Percentiles rank a stretch among this genome's conserved stretches.
phyloP scores from a whole-genome alignment of 768 basidiomycete genomes.

The Suillus subalutaceus region DNA sequence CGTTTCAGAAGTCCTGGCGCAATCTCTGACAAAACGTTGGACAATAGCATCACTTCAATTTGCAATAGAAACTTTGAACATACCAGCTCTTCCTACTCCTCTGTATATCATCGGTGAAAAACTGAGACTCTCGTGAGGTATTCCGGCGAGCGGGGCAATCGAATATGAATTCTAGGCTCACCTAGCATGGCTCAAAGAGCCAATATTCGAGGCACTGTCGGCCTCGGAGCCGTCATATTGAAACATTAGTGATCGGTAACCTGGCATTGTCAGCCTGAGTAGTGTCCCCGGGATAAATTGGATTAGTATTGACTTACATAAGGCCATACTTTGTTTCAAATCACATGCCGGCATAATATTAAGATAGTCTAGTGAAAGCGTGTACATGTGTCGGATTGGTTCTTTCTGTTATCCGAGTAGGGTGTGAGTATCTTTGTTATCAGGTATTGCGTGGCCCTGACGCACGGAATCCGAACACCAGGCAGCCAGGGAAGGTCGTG shows the following conservation, averaged over 20 bases:
- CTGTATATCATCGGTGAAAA: constrained; percentile 16
- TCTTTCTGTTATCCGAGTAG: no score
- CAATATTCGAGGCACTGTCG: background rate
- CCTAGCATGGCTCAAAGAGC: background rate
- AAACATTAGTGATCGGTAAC: constrained; percentile 1
- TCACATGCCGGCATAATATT: background rate
- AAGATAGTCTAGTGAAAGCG: no score
- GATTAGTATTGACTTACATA: background rate
- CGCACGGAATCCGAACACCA: background rate
- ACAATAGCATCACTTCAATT: no score
- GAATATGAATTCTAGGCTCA: background rate
- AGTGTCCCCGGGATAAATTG: background rate
- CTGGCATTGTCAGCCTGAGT: background rate
- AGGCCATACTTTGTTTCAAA: background rate
- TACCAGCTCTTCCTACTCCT: background rate
- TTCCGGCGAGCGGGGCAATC: background rate
- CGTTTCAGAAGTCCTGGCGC: constrained; percentile 42
- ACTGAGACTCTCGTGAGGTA: constrained; percentile 9
- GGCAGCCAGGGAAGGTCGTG: background rate
- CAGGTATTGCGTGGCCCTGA: background rate
- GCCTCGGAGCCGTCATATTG: background rate
- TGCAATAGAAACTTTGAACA: background rate
- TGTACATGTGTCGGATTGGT: no score
- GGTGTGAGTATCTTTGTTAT: background rate
- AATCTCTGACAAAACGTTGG: constrained; percentile 10